Percentiles rank a stretch among this genome's conserved stretches.
These are phyloP conservation scores for Saturnispora sanitii DNA, from an alignment of 805 yeast genomes.

Conservation along the genomic window DNA sequence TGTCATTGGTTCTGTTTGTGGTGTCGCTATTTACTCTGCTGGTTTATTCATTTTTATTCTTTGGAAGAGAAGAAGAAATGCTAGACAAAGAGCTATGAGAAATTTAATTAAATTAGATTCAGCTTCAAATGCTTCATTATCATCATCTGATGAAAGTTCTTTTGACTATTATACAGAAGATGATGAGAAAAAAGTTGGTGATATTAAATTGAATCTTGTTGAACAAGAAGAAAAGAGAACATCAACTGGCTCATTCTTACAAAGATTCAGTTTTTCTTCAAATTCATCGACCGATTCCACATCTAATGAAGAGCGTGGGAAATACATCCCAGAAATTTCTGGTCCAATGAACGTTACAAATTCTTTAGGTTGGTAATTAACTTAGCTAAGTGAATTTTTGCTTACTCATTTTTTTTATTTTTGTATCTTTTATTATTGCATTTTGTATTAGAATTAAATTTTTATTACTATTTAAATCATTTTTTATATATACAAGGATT, in stretches of 20 bases:
- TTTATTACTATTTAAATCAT: background rate
- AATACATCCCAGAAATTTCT: constrained; percentile 41
- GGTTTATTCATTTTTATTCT: constrained; percentile 9
- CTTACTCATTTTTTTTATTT: background rate
- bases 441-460: background rate
- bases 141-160: constrained; percentile 1
- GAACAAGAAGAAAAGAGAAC: constrained; percentile 1
- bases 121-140: background rate
- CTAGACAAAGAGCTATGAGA: constrained; percentile 6
- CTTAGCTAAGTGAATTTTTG: no score
- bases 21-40: constrained; percentile 46
- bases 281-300: constrained; percentile 7
- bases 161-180: background rate
- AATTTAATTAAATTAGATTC: constrained; percentile 6
- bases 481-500: background rate
- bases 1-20: constrained; percentile 74
- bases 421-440: constrained; percentile 2
- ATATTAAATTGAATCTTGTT: constrained; percentile 9
- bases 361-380: constrained; percentile 56
- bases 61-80: constrained; percentile 8
- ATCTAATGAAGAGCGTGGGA: constrained; percentile 13
- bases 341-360: constrained; percentile 62
- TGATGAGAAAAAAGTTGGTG: constrained; percentile 5
- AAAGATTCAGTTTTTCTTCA: constrained; percentile 9
- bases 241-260: constrained; percentile 14